Percentiles rank a stretch among this genome's conserved stretches.
phyloP scores from a whole-genome alignment of 768 basidiomycete genomes.

The Auriscalpium orientale region DNA sequence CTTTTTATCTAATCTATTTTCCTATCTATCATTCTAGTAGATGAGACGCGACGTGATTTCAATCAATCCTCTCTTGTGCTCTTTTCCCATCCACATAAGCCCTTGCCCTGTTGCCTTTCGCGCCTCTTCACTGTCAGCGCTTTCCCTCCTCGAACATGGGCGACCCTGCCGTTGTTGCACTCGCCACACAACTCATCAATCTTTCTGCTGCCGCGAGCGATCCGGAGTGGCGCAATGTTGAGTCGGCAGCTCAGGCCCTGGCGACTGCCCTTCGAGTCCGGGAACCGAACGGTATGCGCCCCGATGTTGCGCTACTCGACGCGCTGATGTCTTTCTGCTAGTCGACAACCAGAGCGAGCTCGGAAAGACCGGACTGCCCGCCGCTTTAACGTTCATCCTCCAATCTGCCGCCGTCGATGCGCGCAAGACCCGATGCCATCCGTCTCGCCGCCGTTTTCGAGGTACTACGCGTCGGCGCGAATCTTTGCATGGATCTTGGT shows the following conservation, averaged over 20 bases:
- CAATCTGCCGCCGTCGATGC: conserved; percentile 45
- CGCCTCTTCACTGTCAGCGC: too few species aligned
- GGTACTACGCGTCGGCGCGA: conserved; percentile 71
- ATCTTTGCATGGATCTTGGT: conserved; percentile 83
- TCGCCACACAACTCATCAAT: conserved; percentile 5
- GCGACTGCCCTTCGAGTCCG: conserved; percentile 10
- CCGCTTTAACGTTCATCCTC: conserved; percentile 55
- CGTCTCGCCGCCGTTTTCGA: conserved; percentile 52
- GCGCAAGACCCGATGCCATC: conserved; percentile 34
- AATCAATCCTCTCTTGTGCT: too few species aligned
- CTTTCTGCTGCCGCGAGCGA: conserved; percentile 2
- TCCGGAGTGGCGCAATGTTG: conserved; percentile 12
- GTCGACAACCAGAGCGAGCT: conserved; percentile 67
- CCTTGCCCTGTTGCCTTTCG: too few species aligned
- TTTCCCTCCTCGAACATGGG: background rate
- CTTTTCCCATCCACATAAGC: too few species aligned
- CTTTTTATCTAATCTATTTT: too few species aligned
- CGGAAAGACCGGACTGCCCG: conserved; percentile 58
- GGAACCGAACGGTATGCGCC: background rate
- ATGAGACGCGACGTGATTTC: too few species aligned
- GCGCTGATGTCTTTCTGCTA: conserved; percentile 19
- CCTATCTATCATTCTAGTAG: too few species aligned
- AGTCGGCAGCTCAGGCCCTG: conserved; percentile 7
- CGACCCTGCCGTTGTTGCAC: conserved; percentile 3
- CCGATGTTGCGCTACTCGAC: background rate